Percentiles rank a stretch among this genome's conserved stretches.
phyloP scores from a whole-genome alignment of 768 basidiomycete species.

The Russula brevipes region DNA sequence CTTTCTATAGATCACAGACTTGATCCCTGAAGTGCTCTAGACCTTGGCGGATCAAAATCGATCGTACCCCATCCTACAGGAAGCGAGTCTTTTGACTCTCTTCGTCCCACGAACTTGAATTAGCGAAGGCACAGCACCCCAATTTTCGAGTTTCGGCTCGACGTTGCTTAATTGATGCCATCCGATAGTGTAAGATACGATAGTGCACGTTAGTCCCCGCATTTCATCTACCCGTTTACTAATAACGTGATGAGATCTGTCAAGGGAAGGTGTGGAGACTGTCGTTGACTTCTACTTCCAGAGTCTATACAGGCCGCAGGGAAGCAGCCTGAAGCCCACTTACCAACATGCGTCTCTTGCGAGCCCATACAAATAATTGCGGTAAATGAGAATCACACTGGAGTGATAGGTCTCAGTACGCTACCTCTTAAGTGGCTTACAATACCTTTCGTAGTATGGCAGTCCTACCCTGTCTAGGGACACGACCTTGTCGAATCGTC shows the following conservation, averaged over 20 bases:
- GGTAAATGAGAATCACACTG: too few species aligned
- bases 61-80: background rate
- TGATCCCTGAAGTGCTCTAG: background rate
- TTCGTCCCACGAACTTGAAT: too few species aligned
- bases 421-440: too few species aligned
- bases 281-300: background rate
- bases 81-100: background rate
- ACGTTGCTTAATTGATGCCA: too few species aligned
- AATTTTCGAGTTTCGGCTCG: background rate
- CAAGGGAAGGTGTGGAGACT: too few species aligned
- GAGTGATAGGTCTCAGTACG: too few species aligned
- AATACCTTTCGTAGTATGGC: too few species aligned
- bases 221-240: background rate
- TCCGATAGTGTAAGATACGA: background rate
- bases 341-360: too few species aligned
- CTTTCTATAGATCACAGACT: background rate
- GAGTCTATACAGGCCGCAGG: background rate
- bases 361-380: too few species aligned
- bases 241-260: background rate
- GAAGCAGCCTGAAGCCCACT: too few species aligned
- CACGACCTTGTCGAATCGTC: too few species aligned
- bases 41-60: slow-evolving; percentile 2
- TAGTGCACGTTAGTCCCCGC: background rate
- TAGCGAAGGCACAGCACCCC: background rate
- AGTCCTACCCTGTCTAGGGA: too few species aligned